phyloP scores from a whole-genome alignment of 495 filamentous ascomycete genomes.

The Pyrenopolyporus hunteri region DNA sequence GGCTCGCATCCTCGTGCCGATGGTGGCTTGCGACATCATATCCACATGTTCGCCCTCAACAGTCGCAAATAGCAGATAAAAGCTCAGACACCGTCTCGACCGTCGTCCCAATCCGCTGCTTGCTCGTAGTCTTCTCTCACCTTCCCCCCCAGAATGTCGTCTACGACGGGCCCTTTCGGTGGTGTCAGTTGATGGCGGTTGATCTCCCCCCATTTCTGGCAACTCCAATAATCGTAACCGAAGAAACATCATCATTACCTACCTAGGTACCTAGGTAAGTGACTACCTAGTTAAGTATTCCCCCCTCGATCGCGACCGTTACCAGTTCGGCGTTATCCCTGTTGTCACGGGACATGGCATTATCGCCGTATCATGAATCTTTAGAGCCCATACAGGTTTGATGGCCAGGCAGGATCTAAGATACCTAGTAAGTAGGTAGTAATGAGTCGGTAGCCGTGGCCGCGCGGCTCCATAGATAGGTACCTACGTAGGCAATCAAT shows the following conservation, averaged over 20 bases:
- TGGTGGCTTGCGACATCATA: slow-evolving; percentile 28
- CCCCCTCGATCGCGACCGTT: slow-evolving; percentile 32
- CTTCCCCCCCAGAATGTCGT: not conserved
- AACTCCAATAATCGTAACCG: slow-evolving; percentile 2
- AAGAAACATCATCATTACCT: slow-evolving; percentile 1
- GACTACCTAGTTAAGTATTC: not conserved
- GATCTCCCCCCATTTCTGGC: slow-evolving; percentile 20
- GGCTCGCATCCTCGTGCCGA: slow-evolving; percentile 16
- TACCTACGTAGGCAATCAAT: not conserved
- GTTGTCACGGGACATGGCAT: not conserved
- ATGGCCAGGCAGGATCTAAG: not conserved
- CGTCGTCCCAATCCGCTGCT: not conserved
- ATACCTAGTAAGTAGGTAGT: no score
- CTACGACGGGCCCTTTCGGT: slow-evolving; percentile 17
- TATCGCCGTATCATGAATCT: not conserved
- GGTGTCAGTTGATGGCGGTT: slow-evolving; percentile 16
- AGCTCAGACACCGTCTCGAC: slow-evolving; percentile 26
- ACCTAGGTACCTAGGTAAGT: no score
- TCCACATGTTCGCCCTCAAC: not conserved
- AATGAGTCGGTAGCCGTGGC: not conserved
- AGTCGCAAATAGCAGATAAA: slow-evolving; percentile 1
- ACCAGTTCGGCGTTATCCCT: slow-evolving; percentile 9
- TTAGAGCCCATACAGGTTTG: not conserved
- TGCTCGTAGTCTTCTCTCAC: not conserved
- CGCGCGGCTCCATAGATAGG: slow-evolving; percentile 14